Conservation (phyloP, 1,284 basidiomycete genomes). For the Ganoderma meredithae region DNA sequence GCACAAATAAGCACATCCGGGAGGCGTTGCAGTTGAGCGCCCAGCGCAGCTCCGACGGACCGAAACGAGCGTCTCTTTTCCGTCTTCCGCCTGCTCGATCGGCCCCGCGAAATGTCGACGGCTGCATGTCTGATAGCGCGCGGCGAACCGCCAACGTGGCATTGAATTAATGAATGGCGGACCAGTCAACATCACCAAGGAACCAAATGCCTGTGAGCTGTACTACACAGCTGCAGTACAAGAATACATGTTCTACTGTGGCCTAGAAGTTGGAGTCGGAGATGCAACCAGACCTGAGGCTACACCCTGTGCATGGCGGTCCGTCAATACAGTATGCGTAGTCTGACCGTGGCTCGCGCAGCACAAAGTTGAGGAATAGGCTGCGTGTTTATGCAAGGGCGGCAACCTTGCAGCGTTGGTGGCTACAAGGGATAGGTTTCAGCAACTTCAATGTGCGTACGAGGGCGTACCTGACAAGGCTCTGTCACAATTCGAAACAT, state of each 20-base stretch:
- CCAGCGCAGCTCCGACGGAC: not conserved
- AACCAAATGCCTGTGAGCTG: not conserved
- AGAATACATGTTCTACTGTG: too few species aligned
- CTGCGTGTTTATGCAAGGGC: not conserved
- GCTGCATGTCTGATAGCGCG: not conserved
- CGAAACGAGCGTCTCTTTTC: not conserved
- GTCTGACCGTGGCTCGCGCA: not conserved
- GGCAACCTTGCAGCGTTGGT: not conserved
- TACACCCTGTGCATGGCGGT: not conserved
- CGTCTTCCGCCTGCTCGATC: not conserved
- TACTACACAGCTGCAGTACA: not conserved
- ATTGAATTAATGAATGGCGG: not conserved
- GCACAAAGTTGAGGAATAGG: not conserved
- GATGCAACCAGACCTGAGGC: not conserved
- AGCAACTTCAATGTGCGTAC: not conserved
- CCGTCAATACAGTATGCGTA: not conserved
- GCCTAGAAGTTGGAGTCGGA: not conserved
- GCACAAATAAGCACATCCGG: not conserved
- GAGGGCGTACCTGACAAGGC: conserved; percentile 5
- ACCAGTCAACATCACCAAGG: not conserved
- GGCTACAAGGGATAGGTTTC: not conserved
- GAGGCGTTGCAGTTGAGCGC: not conserved
- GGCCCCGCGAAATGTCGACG: not conserved
- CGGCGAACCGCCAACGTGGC: not conserved
- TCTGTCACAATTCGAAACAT: not conserved